Base-by-base conservation (phyloP, 768 basidiomycete genomes). In the Phylloporus sp. region DNA sequence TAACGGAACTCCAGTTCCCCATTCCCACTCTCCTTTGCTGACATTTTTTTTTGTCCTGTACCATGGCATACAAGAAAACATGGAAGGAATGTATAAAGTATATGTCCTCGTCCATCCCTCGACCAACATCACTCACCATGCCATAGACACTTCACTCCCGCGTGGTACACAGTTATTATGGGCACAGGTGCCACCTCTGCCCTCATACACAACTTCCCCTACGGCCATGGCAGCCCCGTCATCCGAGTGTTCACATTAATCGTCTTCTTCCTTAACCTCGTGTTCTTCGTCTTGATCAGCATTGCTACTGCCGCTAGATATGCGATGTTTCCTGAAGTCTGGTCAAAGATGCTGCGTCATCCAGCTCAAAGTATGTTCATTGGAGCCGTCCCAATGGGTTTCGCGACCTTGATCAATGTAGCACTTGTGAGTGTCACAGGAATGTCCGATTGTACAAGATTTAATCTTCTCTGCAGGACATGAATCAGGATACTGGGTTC, bases 121-220 rank as follows among this genome's bases (percentile, higher is more conserved):
- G 5, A 10, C 26, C 13, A 35, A 22, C 6, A 24, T 42, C 23
- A 6, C 23, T 45, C 32, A 63, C 32, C 9, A 8, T 15, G 28
- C 20, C 23, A 8, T 49, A 77, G 76, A 29, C 71, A 77, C 52
- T 76, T 77, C 53, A 76, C 76, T 6, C 76, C 74, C 32, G 70
- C 73, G 52, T 78, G 76, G 76, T 68, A 77, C 55, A 72, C 76
- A 11, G 73, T 76, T 16, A 66, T 73, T 26, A 78, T 78, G 76
- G 76, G 76, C 47, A 77, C 77, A 2, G 77, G 78, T 5, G 71
- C 65, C 15, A 64, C 68, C 23, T 71, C 72, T 12, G 60, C 72
- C 43, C 62, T 78, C 26, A 54, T 77, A 31, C 70, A 76, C 54
- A 66, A 65, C 49, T 72, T 79, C 39, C 75, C 77, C 16, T 78